Evolutionary conservation across 2,329 filamentous ascomycete species (phyloP), one percentile per base, ranked within the genome.

Genomic region (Talaromyces pinophilus): DNA sequence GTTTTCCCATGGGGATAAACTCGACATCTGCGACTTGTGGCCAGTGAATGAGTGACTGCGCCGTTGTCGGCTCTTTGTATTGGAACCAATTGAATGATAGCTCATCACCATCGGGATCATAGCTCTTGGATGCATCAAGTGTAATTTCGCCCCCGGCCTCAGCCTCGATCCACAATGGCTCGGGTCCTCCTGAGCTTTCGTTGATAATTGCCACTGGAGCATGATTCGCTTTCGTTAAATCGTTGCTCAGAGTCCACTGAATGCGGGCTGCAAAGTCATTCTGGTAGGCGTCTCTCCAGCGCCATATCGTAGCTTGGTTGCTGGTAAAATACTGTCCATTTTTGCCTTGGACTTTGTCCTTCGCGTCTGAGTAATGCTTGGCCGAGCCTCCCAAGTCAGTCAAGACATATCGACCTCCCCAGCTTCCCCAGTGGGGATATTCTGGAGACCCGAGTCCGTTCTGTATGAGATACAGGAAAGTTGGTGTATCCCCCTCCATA

Each of bases 41-140:
- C 7, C n/a, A 44, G 42, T 44, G 42, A 19, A 44, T 1, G n/a
- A 44, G 42, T 19, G 42, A 54, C 19, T 30, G 48, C 10, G 22
- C 48, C 48, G 5, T 15, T 25, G 48, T 54, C 15, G 48, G 48
- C 48, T 54, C 48, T 54, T 30, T 54, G 6, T 54, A 54, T 17
- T 54, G 48, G 15, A 54, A 54, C 48, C 48, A 54, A 54, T 25
- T 25, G 28, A 54, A 54, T 17, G 48, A 54, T 10, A 54, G 48
- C 48, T 54, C 48, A 54, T 54, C 22, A 7, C 48, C 48, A 54
- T 54, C 48, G 28, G 48, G 48, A 54, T 54, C 48, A 19, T 54
- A 54, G 22, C 22, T 54, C 28, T 54, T 54, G 5, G 48, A 54
- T 25, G 48, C 48, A 54, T 54, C 48, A 10, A 54, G 48, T 25